phyloP scores from a whole-genome alignment of 192 early-diverging fungal genomes.

The Cladochytrium replicatum region DNA sequence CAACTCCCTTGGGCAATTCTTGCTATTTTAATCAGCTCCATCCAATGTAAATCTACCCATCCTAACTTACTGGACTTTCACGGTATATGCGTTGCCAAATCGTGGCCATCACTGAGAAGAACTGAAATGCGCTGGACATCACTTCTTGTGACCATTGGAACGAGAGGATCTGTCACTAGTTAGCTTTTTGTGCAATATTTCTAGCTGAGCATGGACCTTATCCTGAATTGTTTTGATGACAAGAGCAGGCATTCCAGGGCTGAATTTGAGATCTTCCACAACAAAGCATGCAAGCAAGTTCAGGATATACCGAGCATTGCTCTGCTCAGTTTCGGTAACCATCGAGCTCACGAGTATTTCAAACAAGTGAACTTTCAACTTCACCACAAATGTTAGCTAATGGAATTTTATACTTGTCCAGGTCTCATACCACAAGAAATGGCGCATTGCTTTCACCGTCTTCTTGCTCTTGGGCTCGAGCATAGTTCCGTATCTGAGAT shows the following conservation, averaged over 20 bases:
- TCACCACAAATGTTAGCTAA: not conserved
- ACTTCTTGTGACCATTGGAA: constrained; percentile 22
- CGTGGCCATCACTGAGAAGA: constrained; percentile 4
- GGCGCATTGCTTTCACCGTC: not conserved
- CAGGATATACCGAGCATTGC: constrained; percentile 55
- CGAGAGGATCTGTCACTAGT: not conserved
- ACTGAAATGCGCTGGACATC: constrained; percentile 22
- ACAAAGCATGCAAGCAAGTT: constrained; percentile 62
- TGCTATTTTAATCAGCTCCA: not conserved
- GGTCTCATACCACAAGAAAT: not conserved
- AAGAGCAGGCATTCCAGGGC: constrained; percentile 56
- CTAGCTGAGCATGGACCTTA: no score
- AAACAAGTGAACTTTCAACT: constrained; percentile 59
- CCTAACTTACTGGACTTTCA: no score
- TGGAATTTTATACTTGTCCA: constrained; percentile 1
- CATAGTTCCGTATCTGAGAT: not conserved
- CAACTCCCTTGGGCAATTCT: constrained; percentile 59
- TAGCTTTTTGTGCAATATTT: not conserved
- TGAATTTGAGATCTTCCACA: constrained; percentile 63
- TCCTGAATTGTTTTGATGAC: constrained; percentile 66
- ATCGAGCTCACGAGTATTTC: constrained; percentile 59
- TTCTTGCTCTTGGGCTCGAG: not conserved
- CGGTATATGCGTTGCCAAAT: not conserved
- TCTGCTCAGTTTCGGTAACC: constrained; percentile 47
- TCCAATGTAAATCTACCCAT: no score